Base-by-base conservation (phyloP, 2,329 filamentous ascomycete species). In the Curvularia eragrostidis region DNA sequence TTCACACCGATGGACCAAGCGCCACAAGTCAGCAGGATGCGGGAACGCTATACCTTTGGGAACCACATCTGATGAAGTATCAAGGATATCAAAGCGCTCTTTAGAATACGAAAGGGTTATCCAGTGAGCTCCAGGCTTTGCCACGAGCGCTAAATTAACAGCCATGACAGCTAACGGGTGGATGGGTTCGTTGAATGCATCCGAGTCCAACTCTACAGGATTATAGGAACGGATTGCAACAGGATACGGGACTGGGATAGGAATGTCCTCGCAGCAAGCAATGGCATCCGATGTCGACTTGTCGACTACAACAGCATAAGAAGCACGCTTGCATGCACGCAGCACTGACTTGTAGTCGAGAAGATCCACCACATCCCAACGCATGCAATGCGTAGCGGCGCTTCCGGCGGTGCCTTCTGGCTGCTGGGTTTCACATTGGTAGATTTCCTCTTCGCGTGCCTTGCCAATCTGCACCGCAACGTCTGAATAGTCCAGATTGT, bases 81-180 rank as follows among this genome's bases (percentile, higher is more conserved):
- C 50, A 32, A 58, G 12, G 48, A 79, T 80, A 1, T 73, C 73
- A 49, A 78, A 80, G 13, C 78, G 72, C 19, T 77, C 74, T n/a
- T 64, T 61, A 0, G 75, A 76, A 58, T 79, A 80, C 0, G 77
- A 78, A 3, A 79, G 57, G 5, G 72, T 63, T 46, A 80, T 72
- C 78, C 78, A 80, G 21, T 66, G 68, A 5, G 70, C 76, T 5
- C 67, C 67, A 2, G 77, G 75, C 47, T 71, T 75, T 0, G 77
- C 68, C 4, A 79, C 55, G 3, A 74, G 65, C 1, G 78, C 78
- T 7, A 80, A 65, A 56, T 80, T 74, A 2, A 79, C 67, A 13
- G 77, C 77, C 41, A 79, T 63, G 23, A 79, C 59, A 36, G 76
- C 70, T 3, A 79, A 51, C 18, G 78, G 77, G 51, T 80, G 74